Evolutionary conservation across 2,329 filamentous ascomycete genomes (phyloP), one percentile per base, ranked within the genome.

Genomic region (Exophiala bonariae): DNA sequence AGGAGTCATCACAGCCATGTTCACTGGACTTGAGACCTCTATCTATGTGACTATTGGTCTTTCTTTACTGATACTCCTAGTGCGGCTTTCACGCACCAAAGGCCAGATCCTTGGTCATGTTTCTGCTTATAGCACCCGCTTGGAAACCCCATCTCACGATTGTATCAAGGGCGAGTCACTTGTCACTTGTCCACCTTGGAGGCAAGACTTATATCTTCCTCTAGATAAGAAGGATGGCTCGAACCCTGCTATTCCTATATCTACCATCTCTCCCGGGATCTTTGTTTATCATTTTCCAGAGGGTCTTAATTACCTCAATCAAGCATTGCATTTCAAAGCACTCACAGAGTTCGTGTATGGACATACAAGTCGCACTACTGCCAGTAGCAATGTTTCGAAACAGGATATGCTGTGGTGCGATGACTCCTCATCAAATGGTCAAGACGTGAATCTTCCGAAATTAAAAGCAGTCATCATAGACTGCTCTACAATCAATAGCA

Each of bases 1-100:
- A 9, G 92, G 92, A 67, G 91, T 97, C 1, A 69, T 96, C 23
- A 86, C 96, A 33, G 95, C 89, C 0, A 69, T 97, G 31, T 96
- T 97, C 70, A 78, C 82, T 3, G 82, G 78, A 23, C 96, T 97
- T 50, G 93, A 97, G 65, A 83, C 89, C 61, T 92, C 91, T 14
- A 89, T 97, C 54, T 97, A 97, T 70, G 80, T 82, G 31, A 96
- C 90, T 0, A 85, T 97, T 46, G 76, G 74, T 44, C 73, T 89
- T 4, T 95, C 91, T 0, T 79, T 83, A 2, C 87, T 82, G 0
- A 72, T 96, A 10, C 79, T 96, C 14, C 69, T 96, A 3, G 93
- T 86, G 75, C 86, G 91, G 43, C 80, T 92, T 42, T 80, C 95
- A 52, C 87, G 89, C 63, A 85, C 89, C 1, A 82, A 81, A 47